Percentiles rank a stretch among this genome's conserved stretches.
Conservation (phyloP, 257 asterid genomes). For the Capsicum pubescens region DNA sequence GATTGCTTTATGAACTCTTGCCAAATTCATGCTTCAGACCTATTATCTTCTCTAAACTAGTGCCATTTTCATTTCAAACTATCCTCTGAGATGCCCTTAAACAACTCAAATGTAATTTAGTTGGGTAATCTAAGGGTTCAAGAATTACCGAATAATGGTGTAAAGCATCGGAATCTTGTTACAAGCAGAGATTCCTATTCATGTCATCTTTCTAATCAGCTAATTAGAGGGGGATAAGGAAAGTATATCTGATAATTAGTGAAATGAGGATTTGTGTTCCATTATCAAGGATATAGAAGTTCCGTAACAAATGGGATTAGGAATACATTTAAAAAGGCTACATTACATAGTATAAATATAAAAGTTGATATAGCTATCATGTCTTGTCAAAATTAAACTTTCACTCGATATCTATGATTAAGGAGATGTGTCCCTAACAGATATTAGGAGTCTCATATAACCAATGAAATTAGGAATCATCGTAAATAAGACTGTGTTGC, state of each 20-base stretch:
- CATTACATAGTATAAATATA: neutral
- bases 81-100: neutral
- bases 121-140: neutral
- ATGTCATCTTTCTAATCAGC: slow-evolving; percentile 10
- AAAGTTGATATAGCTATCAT: neutral
- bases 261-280: neutral
- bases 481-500: neutral
- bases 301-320: neutral
- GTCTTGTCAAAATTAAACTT: neutral
- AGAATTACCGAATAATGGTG: neutral
- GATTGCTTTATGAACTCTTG: neutral
- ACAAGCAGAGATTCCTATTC: neutral
- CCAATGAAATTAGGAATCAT: slow-evolving; percentile 8
- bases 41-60: neutral
- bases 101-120: neutral
- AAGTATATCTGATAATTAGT: neutral
- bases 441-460: neutral
- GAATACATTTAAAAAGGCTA: neutral
- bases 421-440: neutral
- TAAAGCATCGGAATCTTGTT: neutral
- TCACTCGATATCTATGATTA: neutral
- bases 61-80: neutral
- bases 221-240: neutral
- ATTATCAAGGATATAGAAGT: neutral
- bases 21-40: neutral